A percentile compares a stretch with the other conserved stretches of the same genome.
Conservation (phyloP, 805 yeast species). For the Saccharomyces kudriavzevii region DNA sequence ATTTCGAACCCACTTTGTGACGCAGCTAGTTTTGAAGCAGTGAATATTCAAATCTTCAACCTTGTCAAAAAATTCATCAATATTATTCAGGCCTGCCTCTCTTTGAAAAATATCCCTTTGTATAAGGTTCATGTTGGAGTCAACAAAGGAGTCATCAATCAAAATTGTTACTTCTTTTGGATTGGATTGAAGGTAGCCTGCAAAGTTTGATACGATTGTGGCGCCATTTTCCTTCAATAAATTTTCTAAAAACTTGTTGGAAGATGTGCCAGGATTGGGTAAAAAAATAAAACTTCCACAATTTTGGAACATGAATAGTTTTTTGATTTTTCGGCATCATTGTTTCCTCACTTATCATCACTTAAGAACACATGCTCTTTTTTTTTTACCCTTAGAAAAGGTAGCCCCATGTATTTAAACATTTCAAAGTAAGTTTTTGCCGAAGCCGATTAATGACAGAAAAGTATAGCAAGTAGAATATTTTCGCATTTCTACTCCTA, state of each 20-base stretch:
- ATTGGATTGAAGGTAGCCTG: not conserved
- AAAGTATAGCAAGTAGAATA: not conserved
- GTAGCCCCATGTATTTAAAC: not conserved
- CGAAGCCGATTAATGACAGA: not conserved
- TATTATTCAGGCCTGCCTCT: slow-evolving; percentile 14
- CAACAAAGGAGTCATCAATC: slow-evolving; percentile 23
- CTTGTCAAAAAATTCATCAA: slow-evolving; percentile 4
- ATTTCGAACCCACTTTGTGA: slow-evolving; percentile 16
- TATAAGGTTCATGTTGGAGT: slow-evolving; percentile 5
- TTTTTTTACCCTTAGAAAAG: not conserved
- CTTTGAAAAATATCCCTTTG: slow-evolving; percentile 15
- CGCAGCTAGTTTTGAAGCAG: slow-evolving; percentile 10
- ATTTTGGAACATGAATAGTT: not conserved
- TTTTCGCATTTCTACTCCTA: not conserved
- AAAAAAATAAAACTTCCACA: slow-evolving; percentile 9
- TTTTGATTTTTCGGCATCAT: not conserved
- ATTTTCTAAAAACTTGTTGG: slow-evolving; percentile 9
- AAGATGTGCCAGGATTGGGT: slow-evolving; percentile 15
- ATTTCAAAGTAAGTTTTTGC: not conserved
- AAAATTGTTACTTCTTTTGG: slow-evolving; percentile 10
- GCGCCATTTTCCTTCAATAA: slow-evolving; percentile 21
- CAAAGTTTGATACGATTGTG: slow-evolving; percentile 2
- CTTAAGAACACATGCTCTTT: not conserved
- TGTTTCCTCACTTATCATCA: not conserved
- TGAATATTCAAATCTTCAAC: slow-evolving; percentile 5